Percentiles rank a stretch among this genome's conserved stretches.
These are phyloP conservation scores for Scheffersomyces quercinus DNA, from an alignment of 1,139 yeast species.

Conservation along the genomic window DNA sequence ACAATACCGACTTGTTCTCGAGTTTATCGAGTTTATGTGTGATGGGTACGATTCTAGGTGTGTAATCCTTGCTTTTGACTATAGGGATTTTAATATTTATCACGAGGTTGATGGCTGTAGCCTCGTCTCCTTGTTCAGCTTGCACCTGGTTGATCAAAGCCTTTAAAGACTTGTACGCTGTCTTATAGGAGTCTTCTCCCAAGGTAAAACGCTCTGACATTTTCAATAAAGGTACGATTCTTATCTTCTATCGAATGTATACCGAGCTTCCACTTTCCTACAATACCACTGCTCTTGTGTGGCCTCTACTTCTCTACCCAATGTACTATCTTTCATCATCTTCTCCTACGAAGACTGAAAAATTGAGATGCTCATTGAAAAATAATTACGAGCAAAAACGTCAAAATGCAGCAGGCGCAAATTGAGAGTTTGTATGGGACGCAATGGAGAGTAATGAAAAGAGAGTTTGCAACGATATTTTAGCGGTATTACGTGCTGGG, in stretches of 20 bases:
- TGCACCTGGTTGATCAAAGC: conserved; percentile 35
- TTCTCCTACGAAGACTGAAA: background rate
- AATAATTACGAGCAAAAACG: conserved; percentile 1
- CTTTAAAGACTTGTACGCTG: conserved; percentile 33
- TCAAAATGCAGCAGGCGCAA: background rate
- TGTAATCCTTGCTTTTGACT: conserved; percentile 50
- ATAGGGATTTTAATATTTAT: conserved; percentile 55
- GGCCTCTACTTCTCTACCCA: too few species aligned
- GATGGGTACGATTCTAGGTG: conserved; percentile 69
- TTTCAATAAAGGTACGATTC: background rate
- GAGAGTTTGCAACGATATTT: too few species aligned
- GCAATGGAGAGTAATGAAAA: too few species aligned
- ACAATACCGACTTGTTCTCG: conserved; percentile 50
- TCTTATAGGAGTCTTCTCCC: conserved; percentile 25
- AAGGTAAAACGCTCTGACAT: conserved; percentile 22
- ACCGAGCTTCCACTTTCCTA: too few species aligned
- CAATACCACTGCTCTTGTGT: too few species aligned
- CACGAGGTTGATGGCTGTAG: conserved; percentile 42
- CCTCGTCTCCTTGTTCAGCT: conserved; percentile 6
- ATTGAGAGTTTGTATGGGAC: background rate
- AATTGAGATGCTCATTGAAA: background rate
- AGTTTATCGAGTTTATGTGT: conserved; percentile 49
- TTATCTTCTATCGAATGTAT: background rate
- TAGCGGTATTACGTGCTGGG: too few species aligned
- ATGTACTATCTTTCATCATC: background rate